Evolutionary conservation across 768 basidiomycete genomes (phyloP).

Genomic region (Dendrothele bispora): DNA sequence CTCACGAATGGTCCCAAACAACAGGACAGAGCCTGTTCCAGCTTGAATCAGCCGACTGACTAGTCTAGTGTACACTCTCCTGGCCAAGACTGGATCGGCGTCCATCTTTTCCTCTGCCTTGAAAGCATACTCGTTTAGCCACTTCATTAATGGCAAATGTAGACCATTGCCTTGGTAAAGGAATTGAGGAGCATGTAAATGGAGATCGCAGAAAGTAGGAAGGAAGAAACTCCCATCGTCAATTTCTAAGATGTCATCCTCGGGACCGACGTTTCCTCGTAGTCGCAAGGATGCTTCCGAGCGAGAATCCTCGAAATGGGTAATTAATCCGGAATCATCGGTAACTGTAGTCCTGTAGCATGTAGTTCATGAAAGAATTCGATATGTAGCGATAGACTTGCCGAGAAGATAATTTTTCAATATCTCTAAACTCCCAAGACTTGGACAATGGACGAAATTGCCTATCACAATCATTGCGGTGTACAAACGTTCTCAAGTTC

Average conservation of each 20-base stretch:
- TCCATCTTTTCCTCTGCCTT: conserved; percentile 81
- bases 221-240: conserved; percentile 63
- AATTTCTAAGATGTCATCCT: conserved; percentile 33
- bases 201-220: conserved; percentile 82
- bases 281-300: conserved; percentile 36
- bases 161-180: conserved; percentile 86
- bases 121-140: conserved; percentile 82
- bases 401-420: conserved; percentile 58
- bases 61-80: conserved; percentile 65
- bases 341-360: conserved; percentile 15
- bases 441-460: too few relatives aligned
- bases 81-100: conserved; percentile 55
- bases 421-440: conserved; percentile 53
- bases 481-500: conserved; percentile 56
- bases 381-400: conserved; percentile 15
- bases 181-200: conserved; percentile 88
- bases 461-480: too few relatives aligned
- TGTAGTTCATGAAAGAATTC: conserved; percentile 8
- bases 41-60: conserved; percentile 64
- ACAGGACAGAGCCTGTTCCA: conserved; percentile 75
- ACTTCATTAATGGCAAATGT: conserved; percentile 81
- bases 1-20: conserved; percentile 83
- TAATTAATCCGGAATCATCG: conserved; percentile 48
- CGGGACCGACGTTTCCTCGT: conserved; percentile 11
- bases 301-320: conserved; percentile 41